phyloP scores from a whole-genome alignment of 768 basidiomycete species.

The Serendipita sp. region DNA sequence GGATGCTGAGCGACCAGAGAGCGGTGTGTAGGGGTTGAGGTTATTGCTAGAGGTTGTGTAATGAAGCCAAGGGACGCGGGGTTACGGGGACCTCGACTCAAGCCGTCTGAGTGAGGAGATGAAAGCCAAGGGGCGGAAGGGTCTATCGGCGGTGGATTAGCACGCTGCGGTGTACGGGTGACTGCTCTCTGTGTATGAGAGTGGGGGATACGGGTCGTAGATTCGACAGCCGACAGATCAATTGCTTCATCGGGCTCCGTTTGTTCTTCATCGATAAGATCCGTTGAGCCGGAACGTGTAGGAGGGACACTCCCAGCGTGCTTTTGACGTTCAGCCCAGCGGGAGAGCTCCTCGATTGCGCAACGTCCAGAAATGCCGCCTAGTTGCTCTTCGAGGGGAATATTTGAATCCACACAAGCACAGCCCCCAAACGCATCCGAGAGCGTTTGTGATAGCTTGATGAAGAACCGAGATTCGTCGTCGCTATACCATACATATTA shows the following conservation, averaged over 20 bases:
- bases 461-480: not conserved
- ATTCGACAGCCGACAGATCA: not conserved
- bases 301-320: not conserved
- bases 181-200: not conserved
- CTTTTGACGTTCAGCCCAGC: not conserved
- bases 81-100: not conserved
- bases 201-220: not conserved
- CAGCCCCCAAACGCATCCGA: not conserved
- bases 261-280: not conserved
- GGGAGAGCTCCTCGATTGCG: not conserved
- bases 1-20: not conserved
- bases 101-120: not conserved
- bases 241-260: not conserved
- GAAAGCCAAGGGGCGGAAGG: not conserved
- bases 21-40: not conserved
- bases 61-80: not conserved
- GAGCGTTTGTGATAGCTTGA: not conserved
- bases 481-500: not conserved
- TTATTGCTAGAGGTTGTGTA: not conserved
- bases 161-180: not conserved
- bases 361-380: not conserved
- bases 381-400: not conserved
- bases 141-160: not conserved
- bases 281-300: not conserved
- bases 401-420: not conserved